Percentiles rank a stretch among this genome's conserved stretches.
These are phyloP conservation scores for Colletotrichum camelliae DNA, from an alignment of 2,329 filamentous ascomycete genomes.

Conservation along the genomic window DNA sequence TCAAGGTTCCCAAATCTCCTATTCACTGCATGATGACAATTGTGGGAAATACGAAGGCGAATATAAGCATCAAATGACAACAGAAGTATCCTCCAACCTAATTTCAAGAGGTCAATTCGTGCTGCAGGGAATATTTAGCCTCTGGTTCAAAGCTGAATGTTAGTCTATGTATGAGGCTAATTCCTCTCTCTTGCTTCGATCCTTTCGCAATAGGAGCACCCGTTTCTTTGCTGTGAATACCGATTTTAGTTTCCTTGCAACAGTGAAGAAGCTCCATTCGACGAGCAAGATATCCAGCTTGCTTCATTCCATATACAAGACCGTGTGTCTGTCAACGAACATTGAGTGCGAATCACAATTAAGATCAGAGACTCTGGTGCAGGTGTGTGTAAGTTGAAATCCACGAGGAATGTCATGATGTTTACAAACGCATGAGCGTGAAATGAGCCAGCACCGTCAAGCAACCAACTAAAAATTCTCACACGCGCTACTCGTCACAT, in stretches of 20 bases:
- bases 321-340: neutral
- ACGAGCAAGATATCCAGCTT: rapidly evolving
- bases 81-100: too few species aligned
- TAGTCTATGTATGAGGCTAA: neutral
- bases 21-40: too few species aligned
- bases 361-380: rapidly evolving
- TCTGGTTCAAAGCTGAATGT: too few species aligned
- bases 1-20: too few species aligned
- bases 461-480: neutral
- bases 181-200: neutral
- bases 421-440: neutral
- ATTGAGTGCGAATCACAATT: rapidly evolving
- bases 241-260: neutral
- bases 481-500: neutral
- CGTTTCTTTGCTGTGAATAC: neutral
- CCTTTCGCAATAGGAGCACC: neutral
- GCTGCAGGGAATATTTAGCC: too few species aligned
- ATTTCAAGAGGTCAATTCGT: too few species aligned
- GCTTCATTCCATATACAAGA: rapidly evolving
- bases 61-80: too few species aligned
- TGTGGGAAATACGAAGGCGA: too few species aligned
- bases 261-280: rapidly evolving
- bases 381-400: neutral
- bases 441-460: neutral
- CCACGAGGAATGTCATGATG: neutral